Conservation (phyloP, 2,329 filamentous ascomycete genomes). For the Venturia asperata region DNA sequence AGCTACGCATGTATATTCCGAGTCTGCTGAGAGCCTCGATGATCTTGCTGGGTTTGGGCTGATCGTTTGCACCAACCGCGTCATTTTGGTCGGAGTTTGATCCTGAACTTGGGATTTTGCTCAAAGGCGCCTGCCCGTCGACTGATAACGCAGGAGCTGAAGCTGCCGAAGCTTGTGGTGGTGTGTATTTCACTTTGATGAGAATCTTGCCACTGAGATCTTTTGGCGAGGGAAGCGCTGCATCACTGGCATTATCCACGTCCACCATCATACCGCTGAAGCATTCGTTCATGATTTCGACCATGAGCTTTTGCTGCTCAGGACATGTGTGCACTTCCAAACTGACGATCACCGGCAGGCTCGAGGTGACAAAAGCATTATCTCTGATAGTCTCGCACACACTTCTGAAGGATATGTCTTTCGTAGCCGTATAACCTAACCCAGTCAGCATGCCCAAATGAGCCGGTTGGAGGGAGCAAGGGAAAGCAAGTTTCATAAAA, state of each 20-base stretch:
- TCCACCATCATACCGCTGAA: slow-evolving; percentile 67
- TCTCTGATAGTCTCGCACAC: slow-evolving; percentile 76
- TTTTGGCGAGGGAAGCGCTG: slow-evolving; percentile 58
- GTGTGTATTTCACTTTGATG: slow-evolving; percentile 45
- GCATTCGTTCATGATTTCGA: slow-evolving; percentile 83
- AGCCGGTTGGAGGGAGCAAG: neutral
- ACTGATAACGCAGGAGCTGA: neutral
- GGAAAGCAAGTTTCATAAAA: neutral
- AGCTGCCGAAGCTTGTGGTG: slow-evolving; percentile 22
- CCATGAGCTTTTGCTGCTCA: slow-evolving; percentile 86
- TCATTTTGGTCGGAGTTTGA: slow-evolving; percentile 36
- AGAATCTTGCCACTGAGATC: slow-evolving; percentile 71
- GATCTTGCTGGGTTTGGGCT: slow-evolving; percentile 52
- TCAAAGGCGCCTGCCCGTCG: slow-evolving; percentile 20
- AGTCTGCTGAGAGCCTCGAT: slow-evolving; percentile 64
- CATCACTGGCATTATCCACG: slow-evolving; percentile 32
- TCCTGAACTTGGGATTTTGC: slow-evolving; percentile 26
- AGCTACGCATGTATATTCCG: slow-evolving; percentile 80
- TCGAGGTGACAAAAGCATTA: slow-evolving; percentile 63
- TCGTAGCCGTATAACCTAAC: slow-evolving; percentile 65
- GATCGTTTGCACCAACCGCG: slow-evolving; percentile 22
- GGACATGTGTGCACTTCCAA: slow-evolving; percentile 80
- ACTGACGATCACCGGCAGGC: slow-evolving; percentile 82
- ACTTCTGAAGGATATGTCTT: slow-evolving; percentile 76
- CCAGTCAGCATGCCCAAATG: slow-evolving; percentile 2